Conservation (phyloP, 176 grass and related monocot species). For the Olyra latifolia region DNA sequence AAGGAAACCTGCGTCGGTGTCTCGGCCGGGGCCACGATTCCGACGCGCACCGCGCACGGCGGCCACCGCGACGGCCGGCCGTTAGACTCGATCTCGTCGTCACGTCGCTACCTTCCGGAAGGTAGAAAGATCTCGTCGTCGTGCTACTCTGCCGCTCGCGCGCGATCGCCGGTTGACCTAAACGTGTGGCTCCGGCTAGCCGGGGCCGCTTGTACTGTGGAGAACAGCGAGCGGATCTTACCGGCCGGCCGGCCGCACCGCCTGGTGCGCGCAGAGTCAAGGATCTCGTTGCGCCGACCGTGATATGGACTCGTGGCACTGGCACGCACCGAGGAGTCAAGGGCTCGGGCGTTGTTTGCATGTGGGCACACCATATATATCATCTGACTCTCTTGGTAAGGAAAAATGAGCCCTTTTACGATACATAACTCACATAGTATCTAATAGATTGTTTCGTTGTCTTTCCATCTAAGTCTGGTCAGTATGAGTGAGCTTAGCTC, state of each 20-base stretch:
- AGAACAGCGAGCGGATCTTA: conserved; percentile 2
- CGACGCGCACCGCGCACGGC: conserved; percentile 8
- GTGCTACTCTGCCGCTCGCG: too few species aligned
- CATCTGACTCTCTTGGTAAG: too few species aligned
- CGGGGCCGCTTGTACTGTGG: background rate
- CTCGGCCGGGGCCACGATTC: conserved; percentile 49
- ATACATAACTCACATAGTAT: too few species aligned
- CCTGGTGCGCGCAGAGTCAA: conserved; percentile 9
- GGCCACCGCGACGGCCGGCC: background rate
- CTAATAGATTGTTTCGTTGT: too few species aligned
- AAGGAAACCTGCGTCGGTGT: conserved; percentile 62
- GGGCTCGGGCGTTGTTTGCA: background rate
- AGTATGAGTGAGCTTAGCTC: too few species aligned
- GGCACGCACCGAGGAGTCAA: background rate
- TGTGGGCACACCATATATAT: background rate
- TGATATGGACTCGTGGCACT: background rate
- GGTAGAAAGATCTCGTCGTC: too few species aligned
- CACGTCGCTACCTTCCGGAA: background rate
- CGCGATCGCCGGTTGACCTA: conserved; percentile 8
- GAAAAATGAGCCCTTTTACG: too few species aligned
- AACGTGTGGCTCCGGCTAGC: background rate
- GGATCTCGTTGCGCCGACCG: background rate
- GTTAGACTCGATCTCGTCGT: too few species aligned
- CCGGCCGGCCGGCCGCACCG: background rate
- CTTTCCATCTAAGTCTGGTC: too few species aligned